A percentile compares a stretch with the other conserved stretches of the same genome.
These are phyloP conservation scores for Euphrasia confusa DNA, from an alignment of 257 asterid species.

Conservation along the genomic window DNA sequence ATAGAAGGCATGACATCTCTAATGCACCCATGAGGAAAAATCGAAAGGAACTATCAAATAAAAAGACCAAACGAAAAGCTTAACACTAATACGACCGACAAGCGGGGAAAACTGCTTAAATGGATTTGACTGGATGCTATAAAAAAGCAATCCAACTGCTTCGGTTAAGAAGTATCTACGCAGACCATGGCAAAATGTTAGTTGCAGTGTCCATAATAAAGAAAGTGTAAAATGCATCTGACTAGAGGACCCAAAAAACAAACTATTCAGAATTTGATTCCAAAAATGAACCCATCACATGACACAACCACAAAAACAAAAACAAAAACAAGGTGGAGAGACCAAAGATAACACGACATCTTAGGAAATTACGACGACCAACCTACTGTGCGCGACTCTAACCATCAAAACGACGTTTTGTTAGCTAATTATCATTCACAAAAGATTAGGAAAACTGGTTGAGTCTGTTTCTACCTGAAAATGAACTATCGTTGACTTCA, in stretches of 20 bases:
- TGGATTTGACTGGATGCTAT: slow-evolving; percentile 6
- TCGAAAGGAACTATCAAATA: slow-evolving; percentile 4
- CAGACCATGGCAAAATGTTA: neutral
- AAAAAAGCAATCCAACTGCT: neutral
- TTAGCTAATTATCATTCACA: slow-evolving; percentile 1
- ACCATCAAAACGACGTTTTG: neutral
- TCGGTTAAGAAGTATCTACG: neutral
- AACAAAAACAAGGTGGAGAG: neutral
- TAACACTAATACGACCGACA: slow-evolving; percentile 4
- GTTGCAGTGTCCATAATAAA: slow-evolving; percentile 10
- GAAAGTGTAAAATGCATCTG: neutral
- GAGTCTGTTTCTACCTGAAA: slow-evolving; percentile 68
- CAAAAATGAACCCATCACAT: slow-evolving; percentile 14
- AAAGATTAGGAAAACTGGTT: slow-evolving; percentile 10
- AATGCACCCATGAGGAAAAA: slow-evolving; percentile 5
- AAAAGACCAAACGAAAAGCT: neutral
- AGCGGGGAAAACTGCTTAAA: slow-evolving; percentile 7
- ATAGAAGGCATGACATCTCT: slow-evolving; percentile 22
- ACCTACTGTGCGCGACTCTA: neutral
- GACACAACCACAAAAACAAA: neutral
- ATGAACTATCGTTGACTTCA: slow-evolving; percentile 87
- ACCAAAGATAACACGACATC: neutral
- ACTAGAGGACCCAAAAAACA: neutral
- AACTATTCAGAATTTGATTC: neutral
- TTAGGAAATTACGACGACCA: neutral